Conservation (phyloP, 1,284 basidiomycete genomes). For the Coniferiporia sulphurascens region DNA sequence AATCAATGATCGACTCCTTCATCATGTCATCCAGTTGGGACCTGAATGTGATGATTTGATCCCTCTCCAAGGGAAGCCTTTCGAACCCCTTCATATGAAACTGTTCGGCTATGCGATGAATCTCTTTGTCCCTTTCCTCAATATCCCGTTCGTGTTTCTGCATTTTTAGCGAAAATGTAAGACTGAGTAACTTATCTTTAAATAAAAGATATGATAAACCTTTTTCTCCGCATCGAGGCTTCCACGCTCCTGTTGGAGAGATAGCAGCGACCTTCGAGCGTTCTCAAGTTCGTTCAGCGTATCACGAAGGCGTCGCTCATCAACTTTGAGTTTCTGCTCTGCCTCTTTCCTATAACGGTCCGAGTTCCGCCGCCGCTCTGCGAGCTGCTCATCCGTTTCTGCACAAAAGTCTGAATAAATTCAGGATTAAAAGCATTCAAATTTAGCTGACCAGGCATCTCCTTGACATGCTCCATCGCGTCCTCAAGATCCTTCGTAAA, state of each 20-base stretch:
- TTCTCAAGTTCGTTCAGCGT: slow-evolving; percentile 55
- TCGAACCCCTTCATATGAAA: slow-evolving; percentile 75
- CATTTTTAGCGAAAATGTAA: background rate
- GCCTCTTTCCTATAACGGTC: slow-evolving; percentile 58
- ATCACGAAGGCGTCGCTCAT: slow-evolving; percentile 52
- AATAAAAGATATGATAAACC: slow-evolving; percentile 31
- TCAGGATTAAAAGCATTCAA: slow-evolving; percentile 10
- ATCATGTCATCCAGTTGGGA: slow-evolving; percentile 54
- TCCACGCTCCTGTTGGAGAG: slow-evolving; percentile 56
- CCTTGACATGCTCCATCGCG: slow-evolving; percentile 63
- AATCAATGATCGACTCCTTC: slow-evolving; percentile 48
- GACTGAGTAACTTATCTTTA: background rate
- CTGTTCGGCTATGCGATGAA: slow-evolving; percentile 65
- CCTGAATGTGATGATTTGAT: slow-evolving; percentile 68
- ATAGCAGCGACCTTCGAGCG: slow-evolving; percentile 51
- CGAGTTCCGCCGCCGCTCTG: slow-evolving; percentile 66
- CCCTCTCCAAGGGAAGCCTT: slow-evolving; percentile 56
- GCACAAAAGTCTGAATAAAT: background rate
- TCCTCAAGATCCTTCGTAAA: slow-evolving; percentile 55
- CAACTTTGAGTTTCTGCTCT: slow-evolving; percentile 42
- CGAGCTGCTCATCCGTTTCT: slow-evolving; percentile 80
- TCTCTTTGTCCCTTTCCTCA: slow-evolving; percentile 65
- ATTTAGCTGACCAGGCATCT: slow-evolving; percentile 56
- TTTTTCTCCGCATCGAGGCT: slow-evolving; percentile 61
- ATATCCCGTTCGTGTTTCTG: slow-evolving; percentile 68